Evolutionary conservation across 1,284 basidiomycete species (phyloP), one percentile per base, ranked within the genome.

Genomic region (Cutaneotrichosporon mucoides): DNA sequence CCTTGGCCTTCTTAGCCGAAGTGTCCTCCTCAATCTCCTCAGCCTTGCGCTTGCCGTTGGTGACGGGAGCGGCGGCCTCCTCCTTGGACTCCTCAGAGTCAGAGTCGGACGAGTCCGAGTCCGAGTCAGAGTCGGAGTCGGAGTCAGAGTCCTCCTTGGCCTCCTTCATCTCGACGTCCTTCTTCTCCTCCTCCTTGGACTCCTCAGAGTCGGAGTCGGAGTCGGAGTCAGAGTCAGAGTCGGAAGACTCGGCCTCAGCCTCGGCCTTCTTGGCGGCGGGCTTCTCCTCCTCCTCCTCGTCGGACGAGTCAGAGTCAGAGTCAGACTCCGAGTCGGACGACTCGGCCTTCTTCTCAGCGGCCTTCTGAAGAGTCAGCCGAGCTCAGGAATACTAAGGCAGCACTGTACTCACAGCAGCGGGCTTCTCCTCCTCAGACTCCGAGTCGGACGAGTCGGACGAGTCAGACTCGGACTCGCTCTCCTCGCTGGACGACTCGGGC

Each of bases 321-420:
- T 53, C 54, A 15, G 60, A 55, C 41, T 24, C 24, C 24, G 61
- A 47, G 44, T 68, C 65, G 47, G 73, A 76, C 84, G 81, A 72
- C 65, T 96, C 96, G 82, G 89, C 93, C 73, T 96, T 97, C 80
- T 90, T 90, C 33, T 86, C 87, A 44, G 68, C 78, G 56, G 50
- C 68, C 51, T 72, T 70, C 56, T 74, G 41, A 3, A 5, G 24
- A 24, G 24, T 24, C 24, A 24, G 24, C 24, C 24, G 3, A 24
- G 24, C 24, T 24, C 24, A 2, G 24, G 24, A 3, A 24, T 24
- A 2, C 24, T 2, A 24, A 24, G 3, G 24, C 24, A 24, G 24
- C 24, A 24, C 24, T 24, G 38, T 4, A 55, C 57, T 55, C 37
- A 59, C 57, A 15, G 34, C 46, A 51, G 45, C 56, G 47, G 61